These are phyloP conservation scores for Pseudocercospora fijiensis DNA, from an alignment of 2,329 filamentous ascomycete genomes.

Conservation along the genomic window DNA sequence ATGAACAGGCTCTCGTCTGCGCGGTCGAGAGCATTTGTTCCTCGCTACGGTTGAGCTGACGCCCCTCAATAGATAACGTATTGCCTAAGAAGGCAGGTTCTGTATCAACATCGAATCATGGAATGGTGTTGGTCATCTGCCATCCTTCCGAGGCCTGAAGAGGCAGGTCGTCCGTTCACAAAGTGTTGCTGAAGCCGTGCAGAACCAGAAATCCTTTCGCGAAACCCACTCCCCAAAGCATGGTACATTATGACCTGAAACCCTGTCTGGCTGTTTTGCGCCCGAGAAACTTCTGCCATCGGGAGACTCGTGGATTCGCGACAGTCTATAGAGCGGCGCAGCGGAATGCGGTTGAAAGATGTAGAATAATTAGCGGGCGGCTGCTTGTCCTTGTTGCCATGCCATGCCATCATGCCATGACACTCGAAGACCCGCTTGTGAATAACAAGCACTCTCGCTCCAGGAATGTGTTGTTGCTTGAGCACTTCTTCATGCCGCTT, in stretches of 20 bases:
- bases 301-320: not conserved
- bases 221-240: not conserved
- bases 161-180: not conserved
- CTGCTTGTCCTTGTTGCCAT: not conserved
- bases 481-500: constrained; percentile 1
- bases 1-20: too few relatives aligned
- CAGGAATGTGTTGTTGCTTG: constrained; percentile 2
- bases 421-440: not conserved
- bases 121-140: not conserved
- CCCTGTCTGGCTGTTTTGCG: not conserved
- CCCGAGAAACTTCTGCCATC: not conserved
- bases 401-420: too few relatives aligned
- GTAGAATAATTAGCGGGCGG: not conserved
- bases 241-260: not conserved
- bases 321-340: not conserved
- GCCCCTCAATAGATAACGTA: not conserved
- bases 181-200: not conserved
- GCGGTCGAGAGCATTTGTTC: too few relatives aligned
- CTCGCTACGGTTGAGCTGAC: too few relatives aligned
- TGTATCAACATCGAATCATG: not conserved
- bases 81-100: not conserved
- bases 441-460: not conserved
- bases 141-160: not conserved
- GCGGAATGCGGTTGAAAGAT: not conserved
- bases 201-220: constrained; percentile 2